Evolutionary conservation across 2,329 filamentous ascomycete species (phyloP).

Genomic region (Aspergillus ustus): DNA sequence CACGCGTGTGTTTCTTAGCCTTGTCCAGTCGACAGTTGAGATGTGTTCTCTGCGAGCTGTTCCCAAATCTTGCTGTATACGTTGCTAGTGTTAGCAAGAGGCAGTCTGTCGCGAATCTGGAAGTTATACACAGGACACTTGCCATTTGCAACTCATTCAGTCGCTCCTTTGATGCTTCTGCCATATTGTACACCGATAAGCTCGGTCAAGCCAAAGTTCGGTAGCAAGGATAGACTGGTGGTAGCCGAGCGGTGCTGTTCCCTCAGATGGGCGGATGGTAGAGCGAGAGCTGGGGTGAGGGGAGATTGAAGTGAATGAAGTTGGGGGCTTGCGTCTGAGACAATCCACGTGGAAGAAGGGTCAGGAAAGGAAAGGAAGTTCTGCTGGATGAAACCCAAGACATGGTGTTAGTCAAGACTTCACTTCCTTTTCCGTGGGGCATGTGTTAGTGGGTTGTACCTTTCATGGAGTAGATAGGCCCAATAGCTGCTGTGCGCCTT

Average conservation of each 20-base stretch:
- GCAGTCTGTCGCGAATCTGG: not conserved
- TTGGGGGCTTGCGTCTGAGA: not conserved
- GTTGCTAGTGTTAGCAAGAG: constrained; percentile 3
- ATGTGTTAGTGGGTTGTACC: constrained; percentile 5
- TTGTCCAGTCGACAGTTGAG: constrained; percentile 36
- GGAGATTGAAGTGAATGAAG: too few species aligned
- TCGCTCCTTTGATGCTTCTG: constrained; percentile 19
- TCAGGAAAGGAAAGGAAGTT: not conserved
- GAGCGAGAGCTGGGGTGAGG: not conserved
- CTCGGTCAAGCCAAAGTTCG: not conserved
- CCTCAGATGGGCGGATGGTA: not conserved
- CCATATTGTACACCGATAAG: not conserved
- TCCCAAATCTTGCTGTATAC: constrained; percentile 43
- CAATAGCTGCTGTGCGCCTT: not conserved
- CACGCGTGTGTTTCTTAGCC: constrained; percentile 19
- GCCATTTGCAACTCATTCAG: constrained; percentile 39
- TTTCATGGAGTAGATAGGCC: not conserved
- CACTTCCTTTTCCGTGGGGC: not conserved
- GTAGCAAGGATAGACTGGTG: not conserved
- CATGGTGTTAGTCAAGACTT: not conserved
- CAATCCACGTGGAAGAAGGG: not conserved
- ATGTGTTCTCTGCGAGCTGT: constrained; percentile 41
- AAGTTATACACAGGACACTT: constrained; percentile 1
- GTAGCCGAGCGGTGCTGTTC: not conserved
- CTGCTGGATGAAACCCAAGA: not conserved